Percentiles rank a stretch among this genome's conserved stretches.
These are phyloP conservation scores for Penicillium pulvis DNA, from an alignment of 495 filamentous ascomycete species.

Conservation along the genomic window DNA sequence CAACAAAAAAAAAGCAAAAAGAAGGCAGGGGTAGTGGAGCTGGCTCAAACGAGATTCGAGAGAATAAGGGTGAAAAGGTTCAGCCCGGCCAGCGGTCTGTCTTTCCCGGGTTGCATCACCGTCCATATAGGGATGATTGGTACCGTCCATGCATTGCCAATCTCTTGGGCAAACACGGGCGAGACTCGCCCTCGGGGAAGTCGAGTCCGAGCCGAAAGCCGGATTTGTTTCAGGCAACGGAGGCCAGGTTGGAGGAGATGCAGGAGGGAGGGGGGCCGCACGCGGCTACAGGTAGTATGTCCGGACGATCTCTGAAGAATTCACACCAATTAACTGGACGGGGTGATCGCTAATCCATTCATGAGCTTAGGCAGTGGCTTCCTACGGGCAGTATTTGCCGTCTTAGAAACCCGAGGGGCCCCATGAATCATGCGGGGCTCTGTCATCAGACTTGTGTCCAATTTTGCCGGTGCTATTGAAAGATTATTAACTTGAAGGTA, in stretches of 20 bases:
- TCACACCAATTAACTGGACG: conserved; percentile 38
- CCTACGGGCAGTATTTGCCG: conserved; percentile 58
- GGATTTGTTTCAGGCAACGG: conserved; percentile 9
- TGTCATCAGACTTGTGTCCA: conserved; percentile 85
- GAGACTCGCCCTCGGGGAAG: conserved; percentile 1
- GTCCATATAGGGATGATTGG: conserved; percentile 9
- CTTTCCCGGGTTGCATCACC: conserved; percentile 8
- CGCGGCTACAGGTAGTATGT: conserved; percentile 8
- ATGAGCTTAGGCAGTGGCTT: conserved; percentile 77
- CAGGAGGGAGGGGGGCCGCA: conserved; percentile 5
- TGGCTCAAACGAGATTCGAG: conserved; percentile 3
- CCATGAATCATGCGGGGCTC: conserved; percentile 80
- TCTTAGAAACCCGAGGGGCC: conserved; percentile 65
- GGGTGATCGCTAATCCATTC: conserved; percentile 53
- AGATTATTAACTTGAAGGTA: conserved; percentile 16
- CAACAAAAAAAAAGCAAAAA: neutral
- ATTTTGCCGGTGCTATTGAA: conserved; percentile 69
- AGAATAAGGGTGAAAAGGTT: neutral
- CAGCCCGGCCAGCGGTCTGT: conserved; percentile 23
- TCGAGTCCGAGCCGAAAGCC: neutral
- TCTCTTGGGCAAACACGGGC: conserved; percentile 2
- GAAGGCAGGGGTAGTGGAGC: neutral
- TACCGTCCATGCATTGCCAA: conserved; percentile 8
- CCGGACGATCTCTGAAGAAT: conserved; percentile 15
- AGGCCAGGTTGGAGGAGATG: conserved; percentile 1